Conservation (phyloP, 352 stramenopile species). For the Phytophthora cajani region DNA sequence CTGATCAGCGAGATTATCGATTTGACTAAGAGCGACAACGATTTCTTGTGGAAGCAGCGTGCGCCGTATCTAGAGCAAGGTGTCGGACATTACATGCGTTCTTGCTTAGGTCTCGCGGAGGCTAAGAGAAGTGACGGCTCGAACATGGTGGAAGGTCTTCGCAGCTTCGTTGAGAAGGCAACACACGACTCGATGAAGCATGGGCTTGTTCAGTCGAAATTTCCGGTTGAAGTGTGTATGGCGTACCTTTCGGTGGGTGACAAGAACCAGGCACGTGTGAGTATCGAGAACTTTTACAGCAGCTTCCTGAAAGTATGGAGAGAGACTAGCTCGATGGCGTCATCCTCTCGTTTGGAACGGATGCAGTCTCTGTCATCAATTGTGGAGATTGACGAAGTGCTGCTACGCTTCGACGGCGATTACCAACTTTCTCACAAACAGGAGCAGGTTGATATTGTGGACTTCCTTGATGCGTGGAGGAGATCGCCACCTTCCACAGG, state of each 20-base stretch:
- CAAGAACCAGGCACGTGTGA: slow-evolving; percentile 51
- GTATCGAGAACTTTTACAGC: slow-evolving; percentile 68
- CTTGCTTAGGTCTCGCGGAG: slow-evolving; percentile 45
- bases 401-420: slow-evolving; percentile 31
- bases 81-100: slow-evolving; percentile 58
- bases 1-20: slow-evolving; percentile 53
- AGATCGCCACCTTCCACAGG: slow-evolving; percentile 46
- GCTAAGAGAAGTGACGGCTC: slow-evolving; percentile 7
- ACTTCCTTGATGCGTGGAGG: slow-evolving; percentile 54
- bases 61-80: slow-evolving; percentile 77
- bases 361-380: slow-evolving; percentile 71
- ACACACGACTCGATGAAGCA: slow-evolving; percentile 39
- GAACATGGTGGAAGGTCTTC: slow-evolving; percentile 28
- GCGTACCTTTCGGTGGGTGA: slow-evolving; percentile 51
- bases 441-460: slow-evolving; percentile 19
- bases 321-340: slow-evolving; percentile 53
- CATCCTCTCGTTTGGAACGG: slow-evolving; percentile 56
- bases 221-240: slow-evolving; percentile 60
- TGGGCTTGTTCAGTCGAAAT: slow-evolving; percentile 52
- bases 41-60: slow-evolving; percentile 63
- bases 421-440: slow-evolving; percentile 8
- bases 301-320: slow-evolving; percentile 66
- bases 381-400: slow-evolving; percentile 67
- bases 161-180: slow-evolving; percentile 31
- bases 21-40: slow-evolving; percentile 19